Evolutionary conservation across 306 rosid genomes (phyloP).

Genomic region (Luffa aegyptiaca): DNA sequence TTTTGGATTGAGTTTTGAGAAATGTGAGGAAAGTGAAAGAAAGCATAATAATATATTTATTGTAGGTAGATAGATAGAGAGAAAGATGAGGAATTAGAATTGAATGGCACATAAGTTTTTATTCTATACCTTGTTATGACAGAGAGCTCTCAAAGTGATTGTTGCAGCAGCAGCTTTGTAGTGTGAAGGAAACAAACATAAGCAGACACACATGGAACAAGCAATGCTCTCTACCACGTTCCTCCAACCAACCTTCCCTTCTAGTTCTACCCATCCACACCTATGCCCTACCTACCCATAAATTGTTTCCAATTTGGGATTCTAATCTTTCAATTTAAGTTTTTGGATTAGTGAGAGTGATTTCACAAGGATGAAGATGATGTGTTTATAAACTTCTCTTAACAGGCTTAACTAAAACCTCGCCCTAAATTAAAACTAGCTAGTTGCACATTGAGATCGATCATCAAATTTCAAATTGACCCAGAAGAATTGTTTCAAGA

Average conservation of each 20-base stretch:
- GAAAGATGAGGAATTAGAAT: neutral
- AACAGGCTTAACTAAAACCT: neutral
- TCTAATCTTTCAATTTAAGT: too few species aligned
- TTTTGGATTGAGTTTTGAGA: too few species aligned
- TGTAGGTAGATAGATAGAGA: too few species aligned
- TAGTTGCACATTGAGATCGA: neutral
- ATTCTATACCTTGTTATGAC: neutral
- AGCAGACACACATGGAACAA: neutral
- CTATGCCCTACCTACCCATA: neutral
- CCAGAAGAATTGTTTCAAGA: neutral
- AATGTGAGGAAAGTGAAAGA: too few species aligned
- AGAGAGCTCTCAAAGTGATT: neutral
- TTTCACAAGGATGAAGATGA: too few species aligned
- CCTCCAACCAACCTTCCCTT: neutral
- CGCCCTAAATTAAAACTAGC: too few species aligned
- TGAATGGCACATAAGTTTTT: too few species aligned
- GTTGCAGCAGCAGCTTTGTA: neutral
- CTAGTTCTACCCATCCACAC: neutral
- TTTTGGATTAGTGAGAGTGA: too few species aligned
- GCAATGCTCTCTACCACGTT: neutral
- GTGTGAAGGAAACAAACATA: neutral
- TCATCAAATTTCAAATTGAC: too few species aligned
- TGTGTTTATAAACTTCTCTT: too few species aligned
- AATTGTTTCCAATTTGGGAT: too few species aligned
- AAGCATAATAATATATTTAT: too few species aligned